phyloP scores from a whole-genome alignment of 1,139 yeast species.

The Lodderomyces jiufengensis region DNA sequence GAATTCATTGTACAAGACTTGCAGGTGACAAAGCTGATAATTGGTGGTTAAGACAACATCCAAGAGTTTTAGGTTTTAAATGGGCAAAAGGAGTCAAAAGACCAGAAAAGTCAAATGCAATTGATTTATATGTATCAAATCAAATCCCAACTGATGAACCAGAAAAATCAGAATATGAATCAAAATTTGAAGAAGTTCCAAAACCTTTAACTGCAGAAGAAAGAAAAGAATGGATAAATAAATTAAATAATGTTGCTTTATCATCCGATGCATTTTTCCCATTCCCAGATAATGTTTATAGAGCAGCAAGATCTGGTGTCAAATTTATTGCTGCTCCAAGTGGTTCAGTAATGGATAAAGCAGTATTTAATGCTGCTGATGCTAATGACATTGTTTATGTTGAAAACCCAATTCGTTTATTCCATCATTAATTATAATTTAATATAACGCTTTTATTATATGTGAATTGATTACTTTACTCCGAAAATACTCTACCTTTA shows the following conservation, averaged over 20 bases:
- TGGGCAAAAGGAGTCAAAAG: conserved; percentile 99
- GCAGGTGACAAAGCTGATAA: conserved; percentile 99
- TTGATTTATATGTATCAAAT: conserved; percentile 85
- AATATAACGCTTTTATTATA: neutral
- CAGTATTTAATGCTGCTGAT: conserved; percentile 93
- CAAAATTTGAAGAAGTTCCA: conserved; percentile 82
- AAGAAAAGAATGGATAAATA: conserved; percentile 80
- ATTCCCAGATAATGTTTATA: conserved; percentile 97
- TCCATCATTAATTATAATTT: conserved; percentile 71
- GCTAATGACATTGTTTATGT: conserved; percentile 82
- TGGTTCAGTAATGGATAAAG: conserved; percentile 97
- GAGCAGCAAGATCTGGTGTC: conserved; percentile 96
- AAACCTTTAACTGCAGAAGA: conserved; percentile 78
- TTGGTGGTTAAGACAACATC: conserved; percentile 99
- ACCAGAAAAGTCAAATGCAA: conserved; percentile 97
- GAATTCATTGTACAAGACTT: conserved; percentile 97
- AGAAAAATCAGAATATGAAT: conserved; percentile 86
- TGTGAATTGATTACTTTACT: too few relatives aligned
- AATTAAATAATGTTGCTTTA: conserved; percentile 80
- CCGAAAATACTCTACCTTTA: too few relatives aligned
- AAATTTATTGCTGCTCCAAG: conserved; percentile 94
- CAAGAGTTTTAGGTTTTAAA: conserved; percentile 83
- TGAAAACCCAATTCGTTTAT: conserved; percentile 93
- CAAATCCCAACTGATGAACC: conserved; percentile 92
- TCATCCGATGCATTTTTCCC: conserved; percentile 99